Conservation (phyloP, 495 filamentous ascomycete species). For the Podospora bellae-mahoneyi region DNA sequence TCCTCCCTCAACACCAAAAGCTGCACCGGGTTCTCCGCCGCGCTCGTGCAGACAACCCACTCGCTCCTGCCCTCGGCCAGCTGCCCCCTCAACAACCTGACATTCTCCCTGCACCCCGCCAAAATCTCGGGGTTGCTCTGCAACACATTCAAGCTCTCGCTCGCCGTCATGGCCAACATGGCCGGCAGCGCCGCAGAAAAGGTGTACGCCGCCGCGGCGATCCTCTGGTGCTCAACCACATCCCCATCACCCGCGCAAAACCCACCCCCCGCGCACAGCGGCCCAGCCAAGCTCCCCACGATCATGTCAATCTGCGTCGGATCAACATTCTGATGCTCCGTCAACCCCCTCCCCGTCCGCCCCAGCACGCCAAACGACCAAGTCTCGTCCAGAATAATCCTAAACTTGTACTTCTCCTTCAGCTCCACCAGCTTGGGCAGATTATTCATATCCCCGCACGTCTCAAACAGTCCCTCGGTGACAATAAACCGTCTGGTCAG, state of each 20-base stretch:
- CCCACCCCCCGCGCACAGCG: conserved; percentile 86
- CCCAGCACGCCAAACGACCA: conserved; percentile 95
- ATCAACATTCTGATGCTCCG: conserved; percentile 95
- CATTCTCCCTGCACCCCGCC: conserved; percentile 72
- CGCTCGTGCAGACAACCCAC: conserved; percentile 80
- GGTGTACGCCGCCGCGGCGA: conserved; percentile 84
- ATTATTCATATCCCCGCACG: conserved; percentile 78
- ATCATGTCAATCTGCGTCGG: conserved; percentile 91
- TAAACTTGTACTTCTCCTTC: conserved; percentile 93
- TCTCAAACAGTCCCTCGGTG: conserved; percentile 93
- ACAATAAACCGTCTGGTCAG: conserved; percentile 93
- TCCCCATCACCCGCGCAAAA: conserved; percentile 90
- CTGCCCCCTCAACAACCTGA: conserved; percentile 75
- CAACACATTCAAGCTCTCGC: conserved; percentile 78
- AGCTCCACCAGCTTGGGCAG: conserved; percentile 86
- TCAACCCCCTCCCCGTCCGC: conserved; percentile 82
- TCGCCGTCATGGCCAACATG: conserved; percentile 89
- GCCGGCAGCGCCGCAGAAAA: conserved; percentile 93
- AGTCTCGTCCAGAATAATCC: conserved; percentile 93
- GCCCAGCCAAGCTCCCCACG: conserved; percentile 84
- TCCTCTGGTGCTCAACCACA: conserved; percentile 91
- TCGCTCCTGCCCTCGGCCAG: conserved; percentile 83
- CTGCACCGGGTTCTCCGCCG: conserved; percentile 81
- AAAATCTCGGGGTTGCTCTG: conserved; percentile 80
- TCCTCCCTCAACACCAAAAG: conserved; percentile 83